Evolutionary conservation across 2,329 filamentous ascomycete genomes (phyloP).

Genomic region (Fusarium secorum): DNA sequence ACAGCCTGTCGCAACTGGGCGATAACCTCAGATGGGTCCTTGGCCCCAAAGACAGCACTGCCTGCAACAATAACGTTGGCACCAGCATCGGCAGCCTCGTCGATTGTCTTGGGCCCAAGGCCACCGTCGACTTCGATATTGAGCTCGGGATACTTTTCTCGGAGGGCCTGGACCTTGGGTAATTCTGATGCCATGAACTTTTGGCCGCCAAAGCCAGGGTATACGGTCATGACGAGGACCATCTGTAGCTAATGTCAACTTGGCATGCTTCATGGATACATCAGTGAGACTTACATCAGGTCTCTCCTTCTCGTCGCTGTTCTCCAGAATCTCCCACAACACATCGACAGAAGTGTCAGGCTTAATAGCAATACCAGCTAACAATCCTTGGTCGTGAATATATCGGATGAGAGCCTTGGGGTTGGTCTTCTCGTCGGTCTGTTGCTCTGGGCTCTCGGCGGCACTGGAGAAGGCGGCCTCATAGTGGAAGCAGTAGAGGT

Average conservation of each 20-base stretch:
- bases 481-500: slow-evolving; percentile 99
- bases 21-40: slow-evolving; percentile 89
- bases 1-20: slow-evolving; percentile 80
- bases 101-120: slow-evolving; percentile 85
- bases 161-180: slow-evolving; percentile 87
- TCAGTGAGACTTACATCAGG: slow-evolving; percentile 78
- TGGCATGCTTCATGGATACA: background rate
- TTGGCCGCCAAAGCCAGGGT: slow-evolving; percentile 96
- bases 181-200: slow-evolving; percentile 98
- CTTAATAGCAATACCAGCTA: slow-evolving; percentile 95
- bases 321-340: slow-evolving; percentile 87
- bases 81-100: slow-evolving; percentile 91
- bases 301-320: slow-evolving; percentile 72
- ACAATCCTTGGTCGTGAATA: slow-evolving; percentile 87
- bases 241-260: slow-evolving; percentile 66
- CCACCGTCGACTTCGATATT: slow-evolving; percentile 99
- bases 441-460: slow-evolving; percentile 78
- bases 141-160: slow-evolving; percentile 84
- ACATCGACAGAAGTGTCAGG: slow-evolving; percentile 91
- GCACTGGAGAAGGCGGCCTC: slow-evolving; percentile 92
- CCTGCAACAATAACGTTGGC: slow-evolving; percentile 98
- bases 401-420: slow-evolving; percentile 87
- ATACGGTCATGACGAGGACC: slow-evolving; percentile 98
- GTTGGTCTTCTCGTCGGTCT: slow-evolving; percentile 75
- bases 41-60: slow-evolving; percentile 92